phyloP scores from a whole-genome alignment of 176 grass and related monocot genomes.

The Melocanna baccifera region DNA sequence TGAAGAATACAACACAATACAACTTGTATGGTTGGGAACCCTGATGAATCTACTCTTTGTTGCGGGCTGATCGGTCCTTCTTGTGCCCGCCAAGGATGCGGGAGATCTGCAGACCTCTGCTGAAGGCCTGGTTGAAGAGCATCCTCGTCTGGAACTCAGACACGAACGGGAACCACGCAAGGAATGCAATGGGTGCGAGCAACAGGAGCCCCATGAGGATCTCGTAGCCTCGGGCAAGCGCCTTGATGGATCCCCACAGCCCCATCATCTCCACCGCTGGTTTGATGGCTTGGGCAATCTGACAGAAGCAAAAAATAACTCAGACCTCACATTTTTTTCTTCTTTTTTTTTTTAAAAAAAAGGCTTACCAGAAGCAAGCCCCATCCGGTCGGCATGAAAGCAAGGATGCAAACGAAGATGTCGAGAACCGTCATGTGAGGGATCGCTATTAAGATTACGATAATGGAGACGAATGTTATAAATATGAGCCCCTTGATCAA shows the following conservation, averaged over 20 bases:
- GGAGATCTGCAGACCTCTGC: constrained; percentile 65
- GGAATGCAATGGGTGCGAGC: constrained; percentile 83
- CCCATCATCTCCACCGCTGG: constrained; percentile 41
- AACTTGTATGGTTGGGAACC: background rate
- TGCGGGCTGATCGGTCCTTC: constrained; percentile 71
- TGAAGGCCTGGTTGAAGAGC: constrained; percentile 65
- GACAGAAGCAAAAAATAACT: constrained; percentile 15
- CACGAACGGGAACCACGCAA: constrained; percentile 94
- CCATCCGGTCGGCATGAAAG: constrained; percentile 98
- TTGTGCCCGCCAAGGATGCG: constrained; percentile 91
- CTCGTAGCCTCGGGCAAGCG: constrained; percentile 87
- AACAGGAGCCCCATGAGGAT: constrained; percentile 84
- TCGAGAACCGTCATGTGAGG: constrained; percentile 82
- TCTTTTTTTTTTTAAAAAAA: too few relatives aligned
- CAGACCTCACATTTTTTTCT: background rate
- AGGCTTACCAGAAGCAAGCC: constrained; percentile 75
- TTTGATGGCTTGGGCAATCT: constrained; percentile 92
- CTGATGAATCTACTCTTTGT: constrained; percentile 60
- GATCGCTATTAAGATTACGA: constrained; percentile 75
- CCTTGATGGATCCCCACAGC: constrained; percentile 82
- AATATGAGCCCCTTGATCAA: constrained; percentile 97
- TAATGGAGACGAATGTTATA: constrained; percentile 55
- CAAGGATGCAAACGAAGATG: constrained; percentile 93
- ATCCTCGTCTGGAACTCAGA: constrained; percentile 97
- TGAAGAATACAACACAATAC: too few relatives aligned